A percentile compares a stretch with the other conserved stretches of the same genome.
Conservation (phyloP, 257 asterid genomes). For the Solanum medicagineum region DNA sequence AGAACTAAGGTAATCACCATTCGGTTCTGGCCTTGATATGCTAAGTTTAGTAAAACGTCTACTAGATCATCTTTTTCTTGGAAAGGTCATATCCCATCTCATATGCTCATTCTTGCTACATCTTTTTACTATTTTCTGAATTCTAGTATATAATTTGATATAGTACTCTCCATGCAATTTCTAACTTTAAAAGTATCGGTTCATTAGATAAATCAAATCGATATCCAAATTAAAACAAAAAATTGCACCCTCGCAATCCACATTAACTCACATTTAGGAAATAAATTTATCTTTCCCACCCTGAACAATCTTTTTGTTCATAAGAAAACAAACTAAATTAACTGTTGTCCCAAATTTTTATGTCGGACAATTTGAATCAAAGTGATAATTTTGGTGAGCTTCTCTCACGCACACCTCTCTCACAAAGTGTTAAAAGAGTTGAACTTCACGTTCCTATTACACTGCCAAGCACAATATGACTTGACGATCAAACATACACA, state of each 20-base stretch:
- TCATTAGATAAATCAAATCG: neutral
- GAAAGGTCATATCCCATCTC: neutral
- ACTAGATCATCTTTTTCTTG: neutral
- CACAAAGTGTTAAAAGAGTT: neutral
- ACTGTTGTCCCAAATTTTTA: too few relatives aligned
- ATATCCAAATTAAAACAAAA: neutral
- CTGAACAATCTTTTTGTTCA: too few relatives aligned
- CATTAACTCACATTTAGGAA: too few relatives aligned
- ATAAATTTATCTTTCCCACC: too few relatives aligned
- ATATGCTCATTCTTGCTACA: conserved; percentile 26
- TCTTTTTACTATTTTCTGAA: neutral
- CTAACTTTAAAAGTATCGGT: neutral
- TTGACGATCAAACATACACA: neutral
- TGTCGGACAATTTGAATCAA: too few relatives aligned
- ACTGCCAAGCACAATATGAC: neutral
- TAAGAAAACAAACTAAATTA: too few relatives aligned
- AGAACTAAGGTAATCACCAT: neutral
- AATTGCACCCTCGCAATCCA: neutral
- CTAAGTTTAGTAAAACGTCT: neutral
- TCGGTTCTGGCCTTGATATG: neutral
- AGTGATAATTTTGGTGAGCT: neutral
- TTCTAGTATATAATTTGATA: neutral
- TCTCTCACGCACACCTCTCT: neutral
- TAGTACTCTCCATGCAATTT: neutral
- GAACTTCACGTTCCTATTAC: neutral